Percentiles rank a stretch among this genome's conserved stretches.
Conservation (phyloP, 139 green algal species). For the Tetratostichococcus sp. region DNA sequence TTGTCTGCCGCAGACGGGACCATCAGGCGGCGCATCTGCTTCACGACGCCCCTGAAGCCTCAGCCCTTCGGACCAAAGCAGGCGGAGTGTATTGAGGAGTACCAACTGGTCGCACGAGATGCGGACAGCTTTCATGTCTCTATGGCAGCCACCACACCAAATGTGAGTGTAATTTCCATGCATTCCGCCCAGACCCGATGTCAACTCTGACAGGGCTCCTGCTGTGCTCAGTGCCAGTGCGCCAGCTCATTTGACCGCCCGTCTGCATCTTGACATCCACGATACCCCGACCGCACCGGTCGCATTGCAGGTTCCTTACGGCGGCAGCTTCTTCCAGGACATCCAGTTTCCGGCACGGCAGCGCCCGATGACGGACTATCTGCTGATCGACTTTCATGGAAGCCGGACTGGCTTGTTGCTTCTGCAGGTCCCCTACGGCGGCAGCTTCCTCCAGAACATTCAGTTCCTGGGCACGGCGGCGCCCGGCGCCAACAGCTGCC, state of each 20-base stretch:
- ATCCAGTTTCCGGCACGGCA: not conserved
- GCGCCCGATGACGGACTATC: too few relatives aligned
- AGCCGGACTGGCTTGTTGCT: too few relatives aligned
- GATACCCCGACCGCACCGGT: too few relatives aligned
- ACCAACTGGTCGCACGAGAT: not conserved
- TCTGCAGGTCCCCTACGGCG: too few relatives aligned
- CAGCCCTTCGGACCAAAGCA: not conserved
- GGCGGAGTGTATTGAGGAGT: not conserved
- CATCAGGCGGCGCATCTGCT: not conserved
- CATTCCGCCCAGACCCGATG: too few relatives aligned
- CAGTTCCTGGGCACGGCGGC: not conserved
- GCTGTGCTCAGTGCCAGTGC: too few relatives aligned
- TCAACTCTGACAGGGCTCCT: too few relatives aligned
- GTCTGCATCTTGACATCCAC: too few relatives aligned
- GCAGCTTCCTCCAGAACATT: too few relatives aligned
- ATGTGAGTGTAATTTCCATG: not conserved
- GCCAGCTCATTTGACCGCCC: too few relatives aligned
- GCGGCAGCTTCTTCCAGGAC: not conserved
- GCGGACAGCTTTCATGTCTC: not conserved
- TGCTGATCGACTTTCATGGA: too few relatives aligned
- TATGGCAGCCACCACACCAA: not conserved
- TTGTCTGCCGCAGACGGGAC: not conserved
- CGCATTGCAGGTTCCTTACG: not conserved
- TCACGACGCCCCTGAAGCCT: not conserved
- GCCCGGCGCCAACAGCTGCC: not conserved